These are phyloP conservation scores for Exophiala sp. DNA, from an alignment of 2,329 filamentous ascomycete species.

Conservation along the genomic window DNA sequence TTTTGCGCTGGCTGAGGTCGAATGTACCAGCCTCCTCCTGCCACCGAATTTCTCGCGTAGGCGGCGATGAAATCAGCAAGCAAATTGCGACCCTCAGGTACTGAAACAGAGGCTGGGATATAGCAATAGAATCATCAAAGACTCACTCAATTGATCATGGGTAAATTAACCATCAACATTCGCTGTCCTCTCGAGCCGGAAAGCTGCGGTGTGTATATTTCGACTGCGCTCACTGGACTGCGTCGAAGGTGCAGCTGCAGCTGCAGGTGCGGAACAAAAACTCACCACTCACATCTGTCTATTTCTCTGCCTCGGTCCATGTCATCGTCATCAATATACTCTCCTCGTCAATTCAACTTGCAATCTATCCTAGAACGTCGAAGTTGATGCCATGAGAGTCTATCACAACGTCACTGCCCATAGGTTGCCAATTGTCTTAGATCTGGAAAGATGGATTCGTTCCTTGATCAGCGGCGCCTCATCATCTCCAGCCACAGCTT, in stretches of 20 bases:
- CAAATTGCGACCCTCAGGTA: not conserved
- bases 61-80: constrained; percentile 6
- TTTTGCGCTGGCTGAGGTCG: constrained; percentile 7
- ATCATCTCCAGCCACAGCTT: not conserved
- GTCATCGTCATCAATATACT: not conserved
- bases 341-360: too few relatives aligned
- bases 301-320: not conserved
- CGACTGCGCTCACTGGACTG: not conserved
- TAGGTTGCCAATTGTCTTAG: not conserved
- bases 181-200: not conserved
- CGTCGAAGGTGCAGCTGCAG: not conserved
- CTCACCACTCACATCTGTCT: not conserved
- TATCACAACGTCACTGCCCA: too few relatives aligned
- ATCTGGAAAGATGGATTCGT: too few relatives aligned
- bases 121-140: not conserved
- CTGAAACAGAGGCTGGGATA: constrained; percentile 9
- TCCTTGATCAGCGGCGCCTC: not conserved
- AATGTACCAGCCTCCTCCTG: constrained; percentile 14
- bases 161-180: not conserved
- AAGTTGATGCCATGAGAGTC: too few relatives aligned
- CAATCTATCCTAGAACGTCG: too few relatives aligned
- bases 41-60: constrained; percentile 9
- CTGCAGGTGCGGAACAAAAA: not conserved
- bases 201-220: not conserved
- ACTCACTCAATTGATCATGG: not conserved